Conservation (phyloP, 2,329 filamentous ascomycete species). For the Dendryphion nanum region DNA sequence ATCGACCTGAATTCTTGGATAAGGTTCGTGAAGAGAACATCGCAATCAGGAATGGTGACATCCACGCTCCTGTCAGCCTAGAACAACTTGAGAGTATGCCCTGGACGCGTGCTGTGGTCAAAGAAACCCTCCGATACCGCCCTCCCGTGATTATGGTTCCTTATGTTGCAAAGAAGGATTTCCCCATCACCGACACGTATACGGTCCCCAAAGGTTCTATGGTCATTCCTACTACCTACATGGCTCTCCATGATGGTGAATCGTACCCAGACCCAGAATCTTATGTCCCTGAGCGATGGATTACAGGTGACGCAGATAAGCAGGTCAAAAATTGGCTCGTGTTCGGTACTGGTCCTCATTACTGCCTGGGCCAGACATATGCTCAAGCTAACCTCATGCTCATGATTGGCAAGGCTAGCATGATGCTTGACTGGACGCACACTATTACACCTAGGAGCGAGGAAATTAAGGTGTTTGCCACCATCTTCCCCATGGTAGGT, state of each 20-base stretch:
- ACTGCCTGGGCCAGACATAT: conserved; percentile 90
- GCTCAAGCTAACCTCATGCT: conserved; percentile 82
- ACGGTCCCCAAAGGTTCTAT: conserved; percentile 91
- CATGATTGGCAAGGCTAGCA: conserved; percentile 82
- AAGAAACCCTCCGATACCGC: conserved; percentile 66
- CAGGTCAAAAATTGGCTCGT: conserved; percentile 94
- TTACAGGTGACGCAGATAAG: conserved; percentile 80
- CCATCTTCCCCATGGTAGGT: conserved; percentile 89
- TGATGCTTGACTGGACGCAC: conserved; percentile 85
- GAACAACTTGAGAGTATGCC: conserved; percentile 82
- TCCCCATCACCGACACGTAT: conserved; percentile 81
- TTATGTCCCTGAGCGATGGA: conserved; percentile 91
- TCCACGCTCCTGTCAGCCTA: conserved; percentile 67
- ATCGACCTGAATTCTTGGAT: conserved; percentile 83
- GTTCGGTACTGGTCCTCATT: conserved; percentile 93
- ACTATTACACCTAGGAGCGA: conserved; percentile 77
- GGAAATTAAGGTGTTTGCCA: conserved; percentile 95
- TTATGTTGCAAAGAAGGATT: conserved; percentile 88
- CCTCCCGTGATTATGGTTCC: conserved; percentile 96
- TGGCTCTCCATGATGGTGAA: conserved; percentile 85
- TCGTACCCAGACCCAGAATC: conserved; percentile 84
- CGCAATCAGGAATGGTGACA: conserved; percentile 68
- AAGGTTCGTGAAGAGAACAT: conserved; percentile 88
- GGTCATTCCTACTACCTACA: conserved; percentile 86
- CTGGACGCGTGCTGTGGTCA: conserved; percentile 87